phyloP scores from a whole-genome alignment of 2,329 filamentous ascomycete genomes.

The Aspergillus sclerotialis region DNA sequence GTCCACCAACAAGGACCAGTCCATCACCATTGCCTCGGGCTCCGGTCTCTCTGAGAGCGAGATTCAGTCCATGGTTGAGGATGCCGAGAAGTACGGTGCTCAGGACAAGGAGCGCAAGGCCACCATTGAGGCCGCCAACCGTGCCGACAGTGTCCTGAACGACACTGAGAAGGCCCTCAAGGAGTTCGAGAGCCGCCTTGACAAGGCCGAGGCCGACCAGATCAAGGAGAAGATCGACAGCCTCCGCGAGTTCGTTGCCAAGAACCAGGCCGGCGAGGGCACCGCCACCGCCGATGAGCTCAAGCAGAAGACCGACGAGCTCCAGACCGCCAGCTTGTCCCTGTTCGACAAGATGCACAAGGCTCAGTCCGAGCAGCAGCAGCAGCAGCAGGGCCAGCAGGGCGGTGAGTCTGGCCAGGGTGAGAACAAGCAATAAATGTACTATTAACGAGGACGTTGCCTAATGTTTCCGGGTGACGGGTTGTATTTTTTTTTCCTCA shows the following conservation, averaged over 20 bases:
- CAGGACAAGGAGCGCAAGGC: conserved; percentile 94
- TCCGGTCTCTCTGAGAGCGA: conserved; percentile 91
- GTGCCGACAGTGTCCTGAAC: conserved; percentile 90
- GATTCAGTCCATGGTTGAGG: conserved; percentile 96
- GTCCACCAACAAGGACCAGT: conserved; percentile 99
- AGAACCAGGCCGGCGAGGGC: conserved; percentile 90
- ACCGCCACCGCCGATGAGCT: conserved; percentile 81
- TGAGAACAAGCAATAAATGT: conserved; percentile 63
- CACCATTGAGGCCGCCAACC: conserved; percentile 94
- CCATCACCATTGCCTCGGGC: conserved; percentile 96
- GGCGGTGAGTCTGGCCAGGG: conserved; percentile 37
- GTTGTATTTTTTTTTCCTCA: conserved; percentile 17
- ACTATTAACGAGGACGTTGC: conserved; percentile 12
- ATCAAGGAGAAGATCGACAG: conserved; percentile 88
- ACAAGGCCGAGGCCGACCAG: conserved; percentile 88
- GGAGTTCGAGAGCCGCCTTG: conserved; percentile 91
- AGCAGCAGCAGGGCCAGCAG: conserved; percentile 39
- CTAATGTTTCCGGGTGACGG: not conserved
- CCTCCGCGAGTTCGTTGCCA: conserved; percentile 83
- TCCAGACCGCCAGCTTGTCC: conserved; percentile 90
- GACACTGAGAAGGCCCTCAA: conserved; percentile 98
- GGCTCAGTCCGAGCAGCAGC: conserved; percentile 64
- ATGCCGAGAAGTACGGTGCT: conserved; percentile 95
- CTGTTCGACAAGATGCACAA: conserved; percentile 99
- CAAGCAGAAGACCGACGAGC: conserved; percentile 97